Evolutionary conservation across 768 basidiomycete genomes (phyloP), one percentile per base, ranked within the genome.

Genomic region (Tephrocybe sp.): DNA sequence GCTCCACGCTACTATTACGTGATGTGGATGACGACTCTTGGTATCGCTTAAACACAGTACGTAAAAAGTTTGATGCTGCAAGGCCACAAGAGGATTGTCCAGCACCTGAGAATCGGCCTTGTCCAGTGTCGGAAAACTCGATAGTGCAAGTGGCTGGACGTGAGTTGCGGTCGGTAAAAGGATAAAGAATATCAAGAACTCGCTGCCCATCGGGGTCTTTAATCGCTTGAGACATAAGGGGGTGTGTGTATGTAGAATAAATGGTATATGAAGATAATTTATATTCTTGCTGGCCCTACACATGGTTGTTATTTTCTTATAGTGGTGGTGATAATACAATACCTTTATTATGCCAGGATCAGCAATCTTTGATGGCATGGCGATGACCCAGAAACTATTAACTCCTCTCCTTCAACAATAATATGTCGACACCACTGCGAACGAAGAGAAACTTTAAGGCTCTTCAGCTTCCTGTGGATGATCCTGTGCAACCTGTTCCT

Each of bases 391-490:
- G 26, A 26, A 26, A 26, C 26, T 26, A 3, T 26, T 26, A 4
- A 4, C 26, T 26, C 26, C 7, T 26, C n/a, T n/a, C n/a, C n/a
- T n/a, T n/a, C n/a, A 35, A 11, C 14, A 38, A 16, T 3, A 39
- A 40, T 41, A 51, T 49, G 39, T 48, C 59, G 3, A 43, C 48
- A 31, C 81, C 85, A 50, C 77, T 90, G 52, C 85, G 90, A 67
- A 91, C 91, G 76, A 94, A 93, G 68, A 84, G 92, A 58, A 94
- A 94, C 68, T 92, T 91, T 80, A 93, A 92, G 70, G 82, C 78
- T 33, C 80, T 94, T 14, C 82, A 85, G 70, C 83, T 94, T 63
- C 77, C 81, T 55, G 82, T 85, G 49, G 54, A 77, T 26, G 67
- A 67, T 42, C 63, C 76, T 13, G 56, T 69, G 26, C 52, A 26